A percentile compares a stretch with the other conserved stretches of the same genome.
phyloP scores from a whole-genome alignment of 345 rosid species.

The Salix exigua region DNA sequence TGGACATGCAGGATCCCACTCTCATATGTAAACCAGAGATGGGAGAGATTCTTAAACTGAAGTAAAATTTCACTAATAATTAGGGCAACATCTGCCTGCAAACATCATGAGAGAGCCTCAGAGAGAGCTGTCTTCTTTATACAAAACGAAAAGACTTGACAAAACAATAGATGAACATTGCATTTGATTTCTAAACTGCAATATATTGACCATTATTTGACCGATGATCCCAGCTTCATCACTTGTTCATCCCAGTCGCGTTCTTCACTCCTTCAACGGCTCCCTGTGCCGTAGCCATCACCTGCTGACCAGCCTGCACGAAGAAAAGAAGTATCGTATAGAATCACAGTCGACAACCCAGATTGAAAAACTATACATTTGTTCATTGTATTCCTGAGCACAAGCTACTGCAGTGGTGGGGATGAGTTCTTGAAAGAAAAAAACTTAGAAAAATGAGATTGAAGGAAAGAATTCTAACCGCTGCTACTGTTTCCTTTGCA shows the following conservation, averaged over 20 bases:
- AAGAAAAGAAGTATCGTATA: no score
- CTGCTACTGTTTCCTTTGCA: constrained; percentile 50
- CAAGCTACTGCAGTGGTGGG: neutral
- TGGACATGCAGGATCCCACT: no score
- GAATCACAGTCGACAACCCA: no score
- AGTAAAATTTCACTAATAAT: neutral
- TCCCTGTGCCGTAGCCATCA: constrained; percentile 52
- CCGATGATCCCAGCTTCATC: neutral
- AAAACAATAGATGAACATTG: neutral
- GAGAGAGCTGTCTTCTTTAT: constrained; percentile 18
- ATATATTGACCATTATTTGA: neutral
- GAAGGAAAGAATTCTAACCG: constrained; percentile 28
- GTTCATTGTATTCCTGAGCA: no score
- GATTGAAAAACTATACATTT: no score
- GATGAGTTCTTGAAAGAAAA: neutral
- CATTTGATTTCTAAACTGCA: neutral
- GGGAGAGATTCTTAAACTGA: neutral
- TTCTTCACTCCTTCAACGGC: constrained; percentile 63
- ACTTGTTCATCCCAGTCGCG: constrained; percentile 36
- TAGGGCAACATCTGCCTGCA: neutral
- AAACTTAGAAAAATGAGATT: neutral
- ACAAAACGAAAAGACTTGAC: neutral
- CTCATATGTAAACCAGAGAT: neutral
- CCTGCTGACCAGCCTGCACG: constrained; percentile 55
- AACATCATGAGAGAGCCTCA: neutral